Conservation (phyloP, 192 early-diverging fungal species). For the Backusella liffmaniae region DNA sequence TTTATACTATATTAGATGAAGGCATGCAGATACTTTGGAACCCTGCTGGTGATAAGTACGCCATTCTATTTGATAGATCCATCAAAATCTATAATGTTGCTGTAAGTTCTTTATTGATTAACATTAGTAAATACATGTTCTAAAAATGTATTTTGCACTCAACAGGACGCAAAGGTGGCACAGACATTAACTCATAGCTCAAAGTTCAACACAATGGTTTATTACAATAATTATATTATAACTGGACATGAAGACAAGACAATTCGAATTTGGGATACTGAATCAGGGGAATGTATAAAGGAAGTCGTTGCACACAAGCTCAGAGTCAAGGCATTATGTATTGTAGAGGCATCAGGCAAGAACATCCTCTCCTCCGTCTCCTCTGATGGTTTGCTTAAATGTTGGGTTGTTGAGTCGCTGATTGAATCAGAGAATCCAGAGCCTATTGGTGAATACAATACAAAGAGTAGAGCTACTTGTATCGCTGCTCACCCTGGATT, state of each 20-base stretch:
- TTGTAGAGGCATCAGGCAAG: constrained; percentile 13
- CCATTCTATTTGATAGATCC: constrained; percentile 55
- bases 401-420: constrained; percentile 60
- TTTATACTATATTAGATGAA: constrained; percentile 30
- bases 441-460: constrained; percentile 55
- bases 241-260: constrained; percentile 62
- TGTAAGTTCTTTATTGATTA: constrained; percentile 39
- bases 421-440: constrained; percentile 14
- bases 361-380: constrained; percentile 57
- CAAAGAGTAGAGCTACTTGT: constrained; percentile 60
- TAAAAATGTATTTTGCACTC: not conserved
- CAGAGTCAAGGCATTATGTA: constrained; percentile 43
- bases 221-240: constrained; percentile 50
- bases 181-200: constrained; percentile 35
- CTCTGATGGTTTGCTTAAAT: constrained; percentile 70
- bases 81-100: constrained; percentile 55
- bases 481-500: constrained; percentile 26
- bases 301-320: constrained; percentile 44
- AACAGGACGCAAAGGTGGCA: constrained; percentile 32
- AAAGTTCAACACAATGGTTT: constrained; percentile 34
- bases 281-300: constrained; percentile 44
- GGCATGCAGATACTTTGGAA: constrained; percentile 57
- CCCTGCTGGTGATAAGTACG: constrained; percentile 53
- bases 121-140: not conserved
- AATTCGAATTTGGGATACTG: constrained; percentile 49